These are phyloP conservation scores for Pseudozyma tsukubaensis DNA, from an alignment of 1,284 basidiomycete genomes.

Conservation along the genomic window DNA sequence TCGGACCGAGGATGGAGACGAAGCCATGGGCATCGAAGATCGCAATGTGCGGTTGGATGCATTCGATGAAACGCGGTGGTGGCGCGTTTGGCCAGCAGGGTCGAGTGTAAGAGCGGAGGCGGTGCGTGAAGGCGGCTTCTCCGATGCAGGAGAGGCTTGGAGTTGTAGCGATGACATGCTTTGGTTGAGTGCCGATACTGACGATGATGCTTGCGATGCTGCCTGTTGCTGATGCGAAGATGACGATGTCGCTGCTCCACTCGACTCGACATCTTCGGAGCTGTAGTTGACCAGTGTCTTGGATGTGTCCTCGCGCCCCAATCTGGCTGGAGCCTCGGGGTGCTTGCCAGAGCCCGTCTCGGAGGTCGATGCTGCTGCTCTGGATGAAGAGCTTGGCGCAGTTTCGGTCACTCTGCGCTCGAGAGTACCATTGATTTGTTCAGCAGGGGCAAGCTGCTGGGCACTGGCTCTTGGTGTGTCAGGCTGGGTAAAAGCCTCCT, in stretches of 20 bases:
- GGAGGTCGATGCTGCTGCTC: background rate
- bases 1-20: constrained; percentile 49
- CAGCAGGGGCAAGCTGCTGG: constrained; percentile 20
- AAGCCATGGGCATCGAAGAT: constrained; percentile 30
- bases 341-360: constrained; percentile 6
- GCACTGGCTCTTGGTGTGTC: constrained; percentile 43
- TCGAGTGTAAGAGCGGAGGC: constrained; percentile 23
- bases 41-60: constrained; percentile 51
- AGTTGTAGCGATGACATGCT: constrained; percentile 24
- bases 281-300: constrained; percentile 23
- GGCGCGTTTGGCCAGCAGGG: constrained; percentile 19
- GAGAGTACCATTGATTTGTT: constrained; percentile 6
- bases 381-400: background rate
- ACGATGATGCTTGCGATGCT: constrained; percentile 10
- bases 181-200: constrained; percentile 19
- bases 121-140: constrained; percentile 9
- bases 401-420: constrained; percentile 6
- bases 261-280: constrained; percentile 1
- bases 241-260: constrained; percentile 1
- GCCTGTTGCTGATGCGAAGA: constrained; percentile 4
- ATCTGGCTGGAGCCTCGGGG: constrained; percentile 2
- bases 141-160: constrained; percentile 17
- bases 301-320: constrained; percentile 37
- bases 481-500: constrained; percentile 33
- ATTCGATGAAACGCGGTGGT: constrained; percentile 41